phyloP scores from a whole-genome alignment of 805 yeast species.

The Yarrowia divulgata region DNA sequence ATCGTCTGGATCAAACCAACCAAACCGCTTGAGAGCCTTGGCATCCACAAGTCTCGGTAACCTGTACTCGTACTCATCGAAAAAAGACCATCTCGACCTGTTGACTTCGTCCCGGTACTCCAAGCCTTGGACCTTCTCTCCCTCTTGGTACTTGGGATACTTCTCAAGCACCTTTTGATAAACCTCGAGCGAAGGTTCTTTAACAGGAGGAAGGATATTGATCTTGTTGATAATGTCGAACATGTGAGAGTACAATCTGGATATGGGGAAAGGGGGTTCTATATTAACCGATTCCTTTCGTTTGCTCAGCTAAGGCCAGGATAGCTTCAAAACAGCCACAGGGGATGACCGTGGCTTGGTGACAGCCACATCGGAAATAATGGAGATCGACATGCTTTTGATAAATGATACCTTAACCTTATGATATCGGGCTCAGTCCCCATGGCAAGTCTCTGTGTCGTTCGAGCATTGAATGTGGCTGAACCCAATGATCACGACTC shows the following conservation, averaged over 20 bases:
- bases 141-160: not conserved
- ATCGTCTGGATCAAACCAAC: not conserved
- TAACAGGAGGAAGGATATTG: not conserved
- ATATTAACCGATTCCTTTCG: too few species aligned
- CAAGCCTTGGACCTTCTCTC: not conserved
- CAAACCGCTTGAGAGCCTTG: not conserved
- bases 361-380: not conserved
- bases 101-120: constrained; percentile 2
- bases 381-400: not conserved
- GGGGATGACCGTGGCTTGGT: too few species aligned
- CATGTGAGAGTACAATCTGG: not conserved
- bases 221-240: not conserved
- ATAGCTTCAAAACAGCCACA: not conserved
- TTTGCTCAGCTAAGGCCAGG: not conserved
- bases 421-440: too few species aligned
- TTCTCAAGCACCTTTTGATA: not conserved
- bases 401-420: too few species aligned
- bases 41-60: not conserved
- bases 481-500: too few species aligned
- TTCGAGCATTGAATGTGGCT: too few species aligned
- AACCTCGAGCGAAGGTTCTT: not conserved
- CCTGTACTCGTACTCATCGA: not conserved
- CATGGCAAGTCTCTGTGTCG: too few species aligned
- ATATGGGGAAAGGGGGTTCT: too few species aligned
- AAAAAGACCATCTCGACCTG: not conserved